Evolutionary conservation across 495 filamentous ascomycete species (phyloP).

Genomic region (Penicillium paradoxum): DNA sequence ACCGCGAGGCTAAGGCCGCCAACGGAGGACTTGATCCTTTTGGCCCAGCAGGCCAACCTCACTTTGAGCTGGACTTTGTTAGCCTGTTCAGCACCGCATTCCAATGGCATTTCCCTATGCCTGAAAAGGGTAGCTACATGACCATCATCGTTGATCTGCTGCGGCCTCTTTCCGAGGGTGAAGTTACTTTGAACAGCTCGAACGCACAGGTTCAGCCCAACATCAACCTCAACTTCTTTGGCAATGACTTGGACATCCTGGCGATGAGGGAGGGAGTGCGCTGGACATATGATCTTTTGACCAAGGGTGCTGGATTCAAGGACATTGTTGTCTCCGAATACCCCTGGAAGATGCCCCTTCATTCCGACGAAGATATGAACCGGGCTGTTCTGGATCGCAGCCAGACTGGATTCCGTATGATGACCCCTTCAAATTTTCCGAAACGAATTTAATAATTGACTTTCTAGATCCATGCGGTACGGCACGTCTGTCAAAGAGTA

Average conservation of each 20-base stretch:
- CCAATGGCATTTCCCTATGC: constrained; percentile 58
- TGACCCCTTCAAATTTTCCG: not conserved
- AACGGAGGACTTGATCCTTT: constrained; percentile 55
- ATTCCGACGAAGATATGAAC: constrained; percentile 53
- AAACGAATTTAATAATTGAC: not conserved
- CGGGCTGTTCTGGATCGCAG: constrained; percentile 49
- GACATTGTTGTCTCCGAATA: constrained; percentile 51
- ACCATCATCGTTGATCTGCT: constrained; percentile 60
- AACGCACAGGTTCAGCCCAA: constrained; percentile 49
- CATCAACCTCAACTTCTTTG: constrained; percentile 60
- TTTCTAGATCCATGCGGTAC: constrained; percentile 48
- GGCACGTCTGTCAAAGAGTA: constrained; percentile 44
- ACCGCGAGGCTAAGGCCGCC: constrained; percentile 42
- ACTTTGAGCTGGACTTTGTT: constrained; percentile 62
- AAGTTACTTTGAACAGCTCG: constrained; percentile 49
- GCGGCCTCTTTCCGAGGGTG: constrained; percentile 47
- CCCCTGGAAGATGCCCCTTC: constrained; percentile 56
- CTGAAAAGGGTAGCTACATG: constrained; percentile 43
- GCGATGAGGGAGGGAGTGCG: constrained; percentile 54
- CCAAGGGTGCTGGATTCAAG: constrained; percentile 52
- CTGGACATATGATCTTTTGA: constrained; percentile 52
- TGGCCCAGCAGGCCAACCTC: constrained; percentile 54
- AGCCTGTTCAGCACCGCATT: constrained; percentile 53
- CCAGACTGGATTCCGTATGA: constrained; percentile 44
- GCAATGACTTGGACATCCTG: constrained; percentile 49